Evolutionary conservation across 768 basidiomycete species (phyloP), one percentile per base, ranked within the genome.

Genomic region (Boletus vermiculosoides): DNA sequence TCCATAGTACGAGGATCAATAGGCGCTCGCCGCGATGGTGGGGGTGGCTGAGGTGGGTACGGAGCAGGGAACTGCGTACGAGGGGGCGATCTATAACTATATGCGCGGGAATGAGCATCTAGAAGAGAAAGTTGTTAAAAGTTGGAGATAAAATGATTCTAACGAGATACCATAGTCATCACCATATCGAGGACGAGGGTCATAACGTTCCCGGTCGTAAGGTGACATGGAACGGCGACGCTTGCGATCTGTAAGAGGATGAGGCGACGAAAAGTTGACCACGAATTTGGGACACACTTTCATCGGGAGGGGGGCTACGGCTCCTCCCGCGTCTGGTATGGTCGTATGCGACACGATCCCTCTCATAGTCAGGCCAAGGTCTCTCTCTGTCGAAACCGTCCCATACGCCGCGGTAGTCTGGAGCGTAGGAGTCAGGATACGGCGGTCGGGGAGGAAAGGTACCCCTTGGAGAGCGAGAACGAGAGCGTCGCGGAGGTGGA

Each of bases 1-100:
- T 92, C 91, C 62, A 90, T 84, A 3, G 85, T 85, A 63, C 89
- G 87, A 12, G 92, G 92, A 65, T 93, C 89, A 15, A 83, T 83
- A 11, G 90, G 91, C 2, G 85, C 76, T 31, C 87, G 80, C 52
- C 89, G 79, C 42, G 71, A 71, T n/a, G 81, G 71, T 23, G 82
- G 69, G 12, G 80, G 74, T 30, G 81, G 71, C 25, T 63, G 66
- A 69, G 69, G 18, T 56, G 73, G 73, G 68, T 80, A 82, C 51
- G 48, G 74, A 0, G 57, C 49, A 51, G 69, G 61, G 25, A 71
- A 77, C 58, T 83, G 84, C n/a, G 81, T 74, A 45, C 86, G 84
- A 52, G 87, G 79, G 23, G 86, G 84, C 0, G 86, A 83, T 39
- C 84, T 81, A 65, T 85, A 86, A 5, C 85, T 81, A 58, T 85